Evolutionary conservation across 805 yeast species (phyloP), one percentile per base, ranked within the genome.

Genomic region (Kodamaea sagamina): DNA sequence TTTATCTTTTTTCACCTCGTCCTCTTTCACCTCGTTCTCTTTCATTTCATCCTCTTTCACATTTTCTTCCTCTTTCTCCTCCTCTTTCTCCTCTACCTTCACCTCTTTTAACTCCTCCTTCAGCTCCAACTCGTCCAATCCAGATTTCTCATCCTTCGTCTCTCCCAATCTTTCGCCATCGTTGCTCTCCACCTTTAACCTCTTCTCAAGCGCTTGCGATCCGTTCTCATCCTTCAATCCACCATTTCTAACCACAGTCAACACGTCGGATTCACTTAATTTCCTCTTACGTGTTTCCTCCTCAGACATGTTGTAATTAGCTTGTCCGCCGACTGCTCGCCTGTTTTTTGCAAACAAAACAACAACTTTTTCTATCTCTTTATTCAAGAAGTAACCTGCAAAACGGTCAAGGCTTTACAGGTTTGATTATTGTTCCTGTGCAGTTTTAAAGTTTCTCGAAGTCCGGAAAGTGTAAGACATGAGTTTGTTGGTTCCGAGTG

Each of bases 401-500:
- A 37, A 37, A 15, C 18, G 7, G 18, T 15, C 34, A 4, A 29
- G n/a, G n/a, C n/a, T n/a, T n/a, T n/a, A n/a, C n/a, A n/a, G n/a
- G n/a, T n/a, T n/a, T n/a, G n/a, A n/a, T n/a, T n/a, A n/a, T 13
- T 17, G 34, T 17, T 10, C 18, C 11, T 13, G 17, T 21, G 24
- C 24, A 21, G 24, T 29, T 29, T 29, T 6, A 15, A 13, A 29
- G 19, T 29, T 29, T 11, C 15, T 15, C 19, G 18, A 19, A n/a
- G 12, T 29, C 34, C 18, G 8, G n/a, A 9, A 22, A 12, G 8
- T 11, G 31, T 29, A 26, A 16, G 11, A 55, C n/a, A n/a, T 59
- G 59, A 58, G 68, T 7, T 50, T 61, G 19, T 49, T 66, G 26
- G 57, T 64, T 10, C 72, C 72, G 2, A 58, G 60, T 11, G 48